Base-by-base conservation (phyloP, 768 basidiomycete species). In the Rhodocollybia butyracea region DNA sequence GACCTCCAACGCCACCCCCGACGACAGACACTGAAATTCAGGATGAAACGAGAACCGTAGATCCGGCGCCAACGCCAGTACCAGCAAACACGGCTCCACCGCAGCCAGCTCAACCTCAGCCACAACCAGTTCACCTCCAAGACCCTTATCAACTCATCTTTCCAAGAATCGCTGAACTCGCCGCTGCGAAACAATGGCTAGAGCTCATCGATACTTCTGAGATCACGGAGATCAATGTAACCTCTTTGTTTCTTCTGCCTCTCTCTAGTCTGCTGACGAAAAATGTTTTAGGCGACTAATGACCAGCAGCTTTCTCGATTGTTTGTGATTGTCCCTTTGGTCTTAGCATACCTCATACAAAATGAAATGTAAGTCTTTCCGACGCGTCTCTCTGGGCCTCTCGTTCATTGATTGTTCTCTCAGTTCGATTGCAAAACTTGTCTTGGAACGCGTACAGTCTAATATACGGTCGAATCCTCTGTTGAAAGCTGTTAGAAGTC, bases 1-100 rank as follows among this genome's bases (percentile, higher is more conserved):
- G 76, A 29, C 82, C 83, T 39, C 83, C 81, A 5, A 86, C 85
- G 2, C 85, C 85, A 41, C 85, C 85, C 11, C 81, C 82, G 7
- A 77, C 77, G 6, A 82, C 81, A 13, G 76, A 76, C 11, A 69
- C 74, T 46, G 84, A 86, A 64, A 72, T 85, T 30, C 76, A 73
- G 51, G 81, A 85, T 62, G 78, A 81, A 58, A 76, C 76, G 19
- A 75, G 74, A 41, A 63, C 54, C 34, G 47, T 57, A n/a, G 31
- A 56, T 61, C 19, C 41, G 15, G 22, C 48, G 12, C 22, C 22
- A 8, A 13, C 48, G 21, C 31, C 32, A 24, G 21, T 17, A 22
- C 11, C 48, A 22, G 36, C n/a, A 17, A n/a, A 21, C 13, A 51
- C 38, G n/a, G n/a, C 30, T 39, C 52, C 21, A 11, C 8, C 26